A percentile compares a stretch with the other conserved stretches of the same genome.
These are phyloP conservation scores for Scutellaria galericulata DNA, from an alignment of 257 asterid genomes.

Conservation along the genomic window DNA sequence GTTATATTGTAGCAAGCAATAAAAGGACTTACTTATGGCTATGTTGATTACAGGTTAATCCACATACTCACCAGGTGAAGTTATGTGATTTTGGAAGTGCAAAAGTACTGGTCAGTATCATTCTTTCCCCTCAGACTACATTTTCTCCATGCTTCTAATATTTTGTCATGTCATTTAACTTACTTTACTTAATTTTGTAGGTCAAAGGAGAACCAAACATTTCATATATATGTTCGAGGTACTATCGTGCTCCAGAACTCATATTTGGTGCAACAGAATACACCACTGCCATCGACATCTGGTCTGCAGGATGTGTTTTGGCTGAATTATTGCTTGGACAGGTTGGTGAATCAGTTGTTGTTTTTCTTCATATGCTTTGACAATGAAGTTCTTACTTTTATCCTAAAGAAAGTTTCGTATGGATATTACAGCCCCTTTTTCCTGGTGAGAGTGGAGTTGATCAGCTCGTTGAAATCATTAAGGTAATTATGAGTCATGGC, in stretches of 20 bases:
- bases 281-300: constrained; percentile 64
- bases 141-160: not conserved
- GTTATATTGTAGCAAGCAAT: not conserved
- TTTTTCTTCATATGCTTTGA: not conserved
- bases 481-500: constrained; percentile 40
- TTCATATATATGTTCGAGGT: constrained; percentile 66
- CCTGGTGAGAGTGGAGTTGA: constrained; percentile 73
- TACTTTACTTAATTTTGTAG: constrained; percentile 37
- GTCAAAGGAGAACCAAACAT: constrained; percentile 71
- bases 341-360: constrained; percentile 42
- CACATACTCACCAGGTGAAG: constrained; percentile 90
- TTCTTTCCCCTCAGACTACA: constrained; percentile 1
- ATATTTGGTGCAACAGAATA: constrained; percentile 70
- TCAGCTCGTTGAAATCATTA: constrained; percentile 65
- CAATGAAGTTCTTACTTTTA: constrained; percentile 11
- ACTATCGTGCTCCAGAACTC: constrained; percentile 66
- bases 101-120: constrained; percentile 65
- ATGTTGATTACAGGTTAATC: constrained; percentile 66
- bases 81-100: constrained; percentile 98
- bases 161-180: constrained; percentile 9
- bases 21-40: constrained; percentile 12
- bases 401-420: constrained; percentile 21
- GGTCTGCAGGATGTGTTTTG: constrained; percentile 70
- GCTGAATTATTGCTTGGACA: constrained; percentile 64
- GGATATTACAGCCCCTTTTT: constrained; percentile 56